A percentile compares a stretch with the other conserved stretches of the same genome.
Evolutionary conservation across 805 yeast genomes (phyloP).

Genomic region (Metschnikowia hibisci): DNA sequence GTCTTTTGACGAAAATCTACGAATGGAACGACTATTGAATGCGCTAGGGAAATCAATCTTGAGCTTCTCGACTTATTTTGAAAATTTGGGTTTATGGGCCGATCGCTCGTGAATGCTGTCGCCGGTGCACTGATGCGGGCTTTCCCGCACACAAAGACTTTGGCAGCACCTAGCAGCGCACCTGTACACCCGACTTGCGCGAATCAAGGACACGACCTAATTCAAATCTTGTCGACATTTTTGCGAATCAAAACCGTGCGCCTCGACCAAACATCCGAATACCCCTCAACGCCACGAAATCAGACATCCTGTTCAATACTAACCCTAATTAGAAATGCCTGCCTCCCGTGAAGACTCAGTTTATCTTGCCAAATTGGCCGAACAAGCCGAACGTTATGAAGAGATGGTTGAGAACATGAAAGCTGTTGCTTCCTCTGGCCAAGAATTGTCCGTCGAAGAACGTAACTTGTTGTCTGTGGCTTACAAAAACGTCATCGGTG

Average conservation of each 20-base stretch:
- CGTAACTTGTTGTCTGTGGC: conserved; percentile 96
- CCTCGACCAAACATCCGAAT: conserved; percentile 3
- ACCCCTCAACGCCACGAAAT: conserved; percentile 4
- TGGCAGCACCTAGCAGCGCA: conserved; percentile 5
- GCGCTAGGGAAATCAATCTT: too few species aligned
- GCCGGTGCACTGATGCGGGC: conserved; percentile 4
- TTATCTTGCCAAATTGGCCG: conserved; percentile 96
- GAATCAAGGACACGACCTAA: conserved; percentile 20
- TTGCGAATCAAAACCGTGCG: conserved; percentile 7
- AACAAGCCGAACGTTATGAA: conserved; percentile 99
- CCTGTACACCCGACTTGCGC: conserved; percentile 21
- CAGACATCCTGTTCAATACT: conserved; percentile 10
- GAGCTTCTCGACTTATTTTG: too few species aligned
- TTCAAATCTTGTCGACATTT: conserved; percentile 18
- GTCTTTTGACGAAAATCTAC: too few species aligned
- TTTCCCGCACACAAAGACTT: conserved; percentile 1
- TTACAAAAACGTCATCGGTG: conserved; percentile 97
- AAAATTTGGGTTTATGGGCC: background rate
- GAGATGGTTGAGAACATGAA: conserved; percentile 99
- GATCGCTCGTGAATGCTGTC: background rate
- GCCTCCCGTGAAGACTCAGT: conserved; percentile 96
- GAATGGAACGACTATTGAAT: too few species aligned
- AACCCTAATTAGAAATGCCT: conserved; percentile 45
- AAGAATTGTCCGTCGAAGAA: conserved; percentile 95
- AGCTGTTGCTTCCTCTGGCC: conserved; percentile 92